Base-by-base conservation (phyloP, 75 land plant species). In the Azolla pinnata region DNA sequence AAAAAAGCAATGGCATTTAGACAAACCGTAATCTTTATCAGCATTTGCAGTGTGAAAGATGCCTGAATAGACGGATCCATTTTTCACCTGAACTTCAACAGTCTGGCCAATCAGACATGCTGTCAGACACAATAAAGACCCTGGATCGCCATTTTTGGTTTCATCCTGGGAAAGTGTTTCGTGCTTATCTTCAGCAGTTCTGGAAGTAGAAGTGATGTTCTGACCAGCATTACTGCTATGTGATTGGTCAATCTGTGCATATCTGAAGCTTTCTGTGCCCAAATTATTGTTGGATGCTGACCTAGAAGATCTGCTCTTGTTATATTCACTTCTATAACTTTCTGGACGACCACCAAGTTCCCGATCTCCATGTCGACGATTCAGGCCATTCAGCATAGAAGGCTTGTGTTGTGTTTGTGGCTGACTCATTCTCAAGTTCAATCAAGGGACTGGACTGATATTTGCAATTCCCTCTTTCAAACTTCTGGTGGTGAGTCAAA, bases 61-160 rank as follows among this genome's bases (percentile, higher is more conserved):
- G 60, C 96, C 96, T 54, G 85, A 65, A 53, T 69, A 81, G 45
- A 90, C 40, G 49, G 82, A 83, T 44, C 96, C 96, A 72, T 81
- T 74, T 67, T 74, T 81, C 44, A 83, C 81, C 62, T 86, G 87
- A 47, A 86, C 92, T 47, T 90, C 96, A 60, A 90, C 96, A 40
- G 35, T 64, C 57, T 72, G 96, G 47, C 96, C 96, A 64, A 90
- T 66, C 47, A 90, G 75, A 66, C 83, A 81, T 7, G 84, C 61
- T 44, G 79, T 60, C 35, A 84, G 1, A 70, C 70, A 87, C 21
- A 84, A 57, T 10, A 90, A 56, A 44, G 72, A 62, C 56, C 60
- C 80, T 50, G n/a, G 44, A 1, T 66, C 69, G 59, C 64, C 54
- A 18, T 33, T 21, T 68, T 57, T 76, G 52, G 59, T 48, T n/a